phyloP scores from a whole-genome alignment of 371 early-diverging fungal genomes.

The Zychaea mexicana region DNA sequence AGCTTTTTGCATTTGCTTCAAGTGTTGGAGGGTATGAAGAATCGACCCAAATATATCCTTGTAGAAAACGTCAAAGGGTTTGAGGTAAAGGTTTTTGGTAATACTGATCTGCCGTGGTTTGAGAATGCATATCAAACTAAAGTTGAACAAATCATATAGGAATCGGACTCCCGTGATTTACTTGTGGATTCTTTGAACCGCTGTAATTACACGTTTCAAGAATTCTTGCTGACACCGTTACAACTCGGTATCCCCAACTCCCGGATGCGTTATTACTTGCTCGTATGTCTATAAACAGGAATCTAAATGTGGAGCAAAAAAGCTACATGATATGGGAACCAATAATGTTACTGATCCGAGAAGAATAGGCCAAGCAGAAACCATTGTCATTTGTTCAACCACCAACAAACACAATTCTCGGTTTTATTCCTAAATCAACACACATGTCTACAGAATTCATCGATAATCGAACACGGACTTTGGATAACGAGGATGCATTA shows the following conservation, averaged over 20 bases:
- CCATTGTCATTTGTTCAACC: constrained; percentile 44
- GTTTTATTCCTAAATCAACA: constrained; percentile 50
- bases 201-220: constrained; percentile 57
- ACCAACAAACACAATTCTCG: constrained; percentile 49
- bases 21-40: constrained; percentile 56
- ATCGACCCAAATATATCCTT: constrained; percentile 69
- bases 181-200: constrained; percentile 51
- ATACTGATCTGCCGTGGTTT: too few species aligned
- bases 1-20: constrained; percentile 74
- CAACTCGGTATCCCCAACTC: constrained; percentile 74
- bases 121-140: too few species aligned
- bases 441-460: constrained; percentile 32
- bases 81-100: constrained; percentile 56
- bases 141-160: too few species aligned
- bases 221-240: constrained; percentile 71
- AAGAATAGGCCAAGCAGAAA: constrained; percentile 36
- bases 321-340: background rate
- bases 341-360: background rate
- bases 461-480: constrained; percentile 21
- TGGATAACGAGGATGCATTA: constrained; percentile 27
- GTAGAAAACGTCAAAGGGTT: constrained; percentile 89
- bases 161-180: constrained; percentile 62
- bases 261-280: constrained; percentile 67
- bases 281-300: constrained; percentile 32
- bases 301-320: too few species aligned